Percentiles rank a stretch among this genome's conserved stretches.
Evolutionary conservation across 2,329 filamentous ascomycete species (phyloP).

Genomic region (Myriosclerotinia duriaeana): DNA sequence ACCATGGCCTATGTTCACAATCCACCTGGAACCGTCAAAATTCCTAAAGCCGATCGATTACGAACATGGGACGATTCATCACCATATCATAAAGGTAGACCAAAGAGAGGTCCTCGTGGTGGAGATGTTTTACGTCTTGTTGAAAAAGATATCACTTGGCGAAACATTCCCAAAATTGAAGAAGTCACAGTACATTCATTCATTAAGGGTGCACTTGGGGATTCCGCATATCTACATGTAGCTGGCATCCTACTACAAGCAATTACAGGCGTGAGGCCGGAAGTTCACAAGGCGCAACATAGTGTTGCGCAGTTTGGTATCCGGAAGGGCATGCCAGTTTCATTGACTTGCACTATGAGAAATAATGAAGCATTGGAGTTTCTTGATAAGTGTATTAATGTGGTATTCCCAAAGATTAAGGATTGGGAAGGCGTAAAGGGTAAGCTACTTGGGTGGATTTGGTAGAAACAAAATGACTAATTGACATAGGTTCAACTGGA

Average conservation of each 20-base stretch:
- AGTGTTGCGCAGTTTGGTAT: constrained; percentile 76
- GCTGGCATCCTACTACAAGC: constrained; percentile 82
- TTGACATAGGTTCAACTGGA: constrained; percentile 51
- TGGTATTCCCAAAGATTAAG: constrained; percentile 93
- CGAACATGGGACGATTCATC: constrained; percentile 86
- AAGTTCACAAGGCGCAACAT: constrained; percentile 66
- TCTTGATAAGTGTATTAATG: constrained; percentile 81
- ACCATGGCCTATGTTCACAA: constrained; percentile 84
- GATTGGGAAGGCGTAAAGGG: constrained; percentile 84
- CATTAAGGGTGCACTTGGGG: constrained; percentile 64
- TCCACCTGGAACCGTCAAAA: constrained; percentile 69
- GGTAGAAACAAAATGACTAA: constrained; percentile 40
- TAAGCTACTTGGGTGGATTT: neutral
- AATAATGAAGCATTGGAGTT: constrained; percentile 88
- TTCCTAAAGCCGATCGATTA: constrained; percentile 62
- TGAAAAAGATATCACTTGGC: constrained; percentile 73
- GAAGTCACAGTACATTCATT: constrained; percentile 79
- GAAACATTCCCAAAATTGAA: constrained; percentile 79
- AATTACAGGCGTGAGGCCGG: constrained; percentile 74
- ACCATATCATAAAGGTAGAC: constrained; percentile 91
- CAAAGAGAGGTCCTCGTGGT: constrained; percentile 80
- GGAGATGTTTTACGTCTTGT: constrained; percentile 68
- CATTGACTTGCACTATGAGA: constrained; percentile 73
- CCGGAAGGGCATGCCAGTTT: constrained; percentile 66
- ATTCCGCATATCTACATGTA: constrained; percentile 75